phyloP scores from a whole-genome alignment of 768 basidiomycete genomes.

The Melanogaster broomeanus region DNA sequence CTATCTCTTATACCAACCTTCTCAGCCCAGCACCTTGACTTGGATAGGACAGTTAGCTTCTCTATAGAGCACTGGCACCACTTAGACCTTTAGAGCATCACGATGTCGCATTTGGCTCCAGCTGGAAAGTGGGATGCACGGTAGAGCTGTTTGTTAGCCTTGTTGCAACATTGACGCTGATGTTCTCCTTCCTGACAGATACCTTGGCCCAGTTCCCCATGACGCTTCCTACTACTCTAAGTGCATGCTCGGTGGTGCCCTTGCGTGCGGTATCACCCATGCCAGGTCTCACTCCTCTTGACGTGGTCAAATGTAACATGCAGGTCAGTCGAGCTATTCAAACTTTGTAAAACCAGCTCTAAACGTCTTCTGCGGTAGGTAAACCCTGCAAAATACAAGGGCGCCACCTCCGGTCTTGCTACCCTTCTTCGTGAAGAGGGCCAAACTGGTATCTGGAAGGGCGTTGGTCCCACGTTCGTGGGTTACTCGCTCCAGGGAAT shows the following conservation, averaged over 20 bases:
- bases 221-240: conserved; percentile 78
- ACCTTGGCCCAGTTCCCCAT: conserved; percentile 73
- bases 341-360: neutral
- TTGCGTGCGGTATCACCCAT: conserved; percentile 88
- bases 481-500: conserved; percentile 96
- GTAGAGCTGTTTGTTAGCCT: conserved; percentile 35
- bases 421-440: conserved; percentile 81
- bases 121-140: conserved; percentile 75
- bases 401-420: conserved; percentile 60
- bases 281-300: conserved; percentile 85
- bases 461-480: conserved; percentile 88
- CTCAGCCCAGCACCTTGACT: conserved; percentile 22
- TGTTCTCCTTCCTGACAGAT: conserved; percentile 39
- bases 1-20: conserved; percentile 30
- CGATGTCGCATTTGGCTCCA: conserved; percentile 52
- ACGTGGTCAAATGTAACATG: conserved; percentile 92
- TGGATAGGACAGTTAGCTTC: conserved; percentile 30
- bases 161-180: neutral
- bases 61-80: conserved; percentile 23
- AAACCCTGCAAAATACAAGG: conserved; percentile 72
- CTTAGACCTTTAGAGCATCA: conserved; percentile 35
- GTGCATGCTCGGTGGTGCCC: conserved; percentile 84
- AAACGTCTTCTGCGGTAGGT: conserved; percentile 46
- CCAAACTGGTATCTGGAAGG: conserved; percentile 87
- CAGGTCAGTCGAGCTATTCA: conserved; percentile 51